Evolutionary conservation across 192 early-diverging fungal species (phyloP).

Genomic region (Entomortierella lignicola): DNA sequence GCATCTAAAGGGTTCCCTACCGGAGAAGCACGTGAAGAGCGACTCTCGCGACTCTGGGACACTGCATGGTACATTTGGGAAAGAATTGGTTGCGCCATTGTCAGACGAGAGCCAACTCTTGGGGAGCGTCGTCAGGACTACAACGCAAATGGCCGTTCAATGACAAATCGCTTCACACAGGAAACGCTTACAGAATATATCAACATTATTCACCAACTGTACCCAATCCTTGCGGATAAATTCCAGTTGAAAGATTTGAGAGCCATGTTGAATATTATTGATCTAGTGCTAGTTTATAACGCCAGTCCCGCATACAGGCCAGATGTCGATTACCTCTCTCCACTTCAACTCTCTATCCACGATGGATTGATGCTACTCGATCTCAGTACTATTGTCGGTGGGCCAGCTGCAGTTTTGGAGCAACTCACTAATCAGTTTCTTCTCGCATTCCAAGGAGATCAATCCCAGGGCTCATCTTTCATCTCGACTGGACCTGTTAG

Average conservation of each 20-base stretch:
- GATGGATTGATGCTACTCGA: conserved; percentile 63
- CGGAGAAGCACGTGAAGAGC: conserved; percentile 29
- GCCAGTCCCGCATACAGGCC: conserved; percentile 66
- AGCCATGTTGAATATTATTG: conserved; percentile 60
- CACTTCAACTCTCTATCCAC: conserved; percentile 76
- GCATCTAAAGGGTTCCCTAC: not conserved
- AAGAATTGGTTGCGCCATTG: conserved; percentile 75
- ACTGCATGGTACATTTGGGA: conserved; percentile 78
- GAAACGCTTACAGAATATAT: conserved; percentile 76
- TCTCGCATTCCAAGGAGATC: conserved; percentile 22
- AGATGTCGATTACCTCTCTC: conserved; percentile 71
- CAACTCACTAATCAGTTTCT: conserved; percentile 37
- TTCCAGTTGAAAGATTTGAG: conserved; percentile 69
- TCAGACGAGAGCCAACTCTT: conserved; percentile 27
- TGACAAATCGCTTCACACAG: conserved; percentile 70
- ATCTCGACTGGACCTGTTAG: conserved; percentile 30
- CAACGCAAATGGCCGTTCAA: conserved; percentile 26
- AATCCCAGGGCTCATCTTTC: not conserved
- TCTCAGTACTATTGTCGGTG: conserved; percentile 33
- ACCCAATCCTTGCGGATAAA: conserved; percentile 61
- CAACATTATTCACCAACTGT: conserved; percentile 71
- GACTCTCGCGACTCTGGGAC: conserved; percentile 64
- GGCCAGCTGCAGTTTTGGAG: conserved; percentile 33
- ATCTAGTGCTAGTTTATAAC: conserved; percentile 71
- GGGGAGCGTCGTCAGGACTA: conserved; percentile 26